Base-by-base conservation (phyloP, 257 asterid species). In the Plectranthus barbatus region DNA sequence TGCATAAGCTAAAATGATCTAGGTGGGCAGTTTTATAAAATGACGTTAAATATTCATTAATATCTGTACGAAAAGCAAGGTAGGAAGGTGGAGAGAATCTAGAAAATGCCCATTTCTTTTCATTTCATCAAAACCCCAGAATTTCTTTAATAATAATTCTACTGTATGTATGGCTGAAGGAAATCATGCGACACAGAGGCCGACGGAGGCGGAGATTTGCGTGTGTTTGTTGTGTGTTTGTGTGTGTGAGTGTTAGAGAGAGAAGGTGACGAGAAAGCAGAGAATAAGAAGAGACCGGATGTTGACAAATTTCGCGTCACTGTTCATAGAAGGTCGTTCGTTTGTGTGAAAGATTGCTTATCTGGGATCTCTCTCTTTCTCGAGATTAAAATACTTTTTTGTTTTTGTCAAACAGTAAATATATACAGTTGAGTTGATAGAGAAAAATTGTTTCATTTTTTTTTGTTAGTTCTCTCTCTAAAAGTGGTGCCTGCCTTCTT, bases 271-370 rank as follows among this genome's bases (percentile, higher is more conserved):
- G 50, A 65, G 72, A 72, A 56, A 56, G 67, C 64, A 60, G 77
- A 79, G 67, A 75, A 84, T 73, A 79, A 76, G 76, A 81, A 82
- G 84, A 75, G 96, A 91, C 96, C 90, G 84, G 90, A 88, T 84
- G 96, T 91, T 91, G 98, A 91, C 96, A 91, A 84, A 81, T 78
- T 76, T 83, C 74, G 84, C 76, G 94, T 86, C 96, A 84, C 87
- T 88, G 90, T 86, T 91, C 90, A 77, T 74, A 68, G 93, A 84
- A 85, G 90, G 80, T 86, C 88, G 81, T 86, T 88, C 77, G 88
- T 91, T 87, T 76, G 83, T 85, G 95, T 73, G 76, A 67, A n/a
- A 82, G 85, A 83, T 85, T 90, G 82, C 89, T 84, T 79, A 83
- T 90, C 87, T 87, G 93, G 92, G 97, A 90, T 90, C 90, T 83